Evolutionary conservation across 805 yeast species (phyloP).

Genomic region (Ogataea corticis): DNA sequence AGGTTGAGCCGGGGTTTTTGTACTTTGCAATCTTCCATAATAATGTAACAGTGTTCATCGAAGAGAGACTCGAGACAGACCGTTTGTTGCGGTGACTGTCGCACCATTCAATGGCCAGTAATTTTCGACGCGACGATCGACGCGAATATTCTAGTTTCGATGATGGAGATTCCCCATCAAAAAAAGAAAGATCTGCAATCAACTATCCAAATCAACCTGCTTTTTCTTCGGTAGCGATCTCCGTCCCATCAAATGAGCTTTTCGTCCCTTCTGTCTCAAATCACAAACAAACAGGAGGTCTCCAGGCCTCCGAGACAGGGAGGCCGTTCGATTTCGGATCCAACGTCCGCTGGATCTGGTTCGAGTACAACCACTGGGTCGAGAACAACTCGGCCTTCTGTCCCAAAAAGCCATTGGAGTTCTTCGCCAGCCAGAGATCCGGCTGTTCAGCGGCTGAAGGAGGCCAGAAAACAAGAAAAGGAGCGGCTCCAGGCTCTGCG

Average conservation of each 20-base stretch:
- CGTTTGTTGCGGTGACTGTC: too few species aligned
- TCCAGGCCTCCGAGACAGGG: not conserved
- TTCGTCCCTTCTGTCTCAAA: slow-evolving; percentile 30
- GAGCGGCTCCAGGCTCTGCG: slow-evolving; percentile 40
- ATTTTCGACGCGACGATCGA: slow-evolving; percentile 2
- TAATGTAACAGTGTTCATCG: too few species aligned
- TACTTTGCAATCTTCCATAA: too few species aligned
- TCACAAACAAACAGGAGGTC: slow-evolving; percentile 26
- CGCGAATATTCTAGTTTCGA: not conserved
- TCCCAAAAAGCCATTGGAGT: not conserved
- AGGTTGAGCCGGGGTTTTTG: too few species aligned
- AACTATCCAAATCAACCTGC: too few species aligned
- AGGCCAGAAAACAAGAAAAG: slow-evolving; percentile 58
- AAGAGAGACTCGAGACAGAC: too few species aligned
- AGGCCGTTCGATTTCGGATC: not conserved
- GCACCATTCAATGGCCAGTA: too few species aligned
- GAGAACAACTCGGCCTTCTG: not conserved
- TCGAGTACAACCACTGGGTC: not conserved
- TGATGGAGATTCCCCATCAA: not conserved
- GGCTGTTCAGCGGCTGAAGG: slow-evolving; percentile 68
- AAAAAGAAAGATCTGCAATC: not conserved
- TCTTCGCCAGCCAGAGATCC: slow-evolving; percentile 49
- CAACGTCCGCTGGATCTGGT: not conserved
- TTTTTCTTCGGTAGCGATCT: not conserved
- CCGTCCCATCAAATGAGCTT: slow-evolving; percentile 21